phyloP scores from a whole-genome alignment of 371 early-diverging fungal genomes.

The Actinomortierella wolfii region DNA sequence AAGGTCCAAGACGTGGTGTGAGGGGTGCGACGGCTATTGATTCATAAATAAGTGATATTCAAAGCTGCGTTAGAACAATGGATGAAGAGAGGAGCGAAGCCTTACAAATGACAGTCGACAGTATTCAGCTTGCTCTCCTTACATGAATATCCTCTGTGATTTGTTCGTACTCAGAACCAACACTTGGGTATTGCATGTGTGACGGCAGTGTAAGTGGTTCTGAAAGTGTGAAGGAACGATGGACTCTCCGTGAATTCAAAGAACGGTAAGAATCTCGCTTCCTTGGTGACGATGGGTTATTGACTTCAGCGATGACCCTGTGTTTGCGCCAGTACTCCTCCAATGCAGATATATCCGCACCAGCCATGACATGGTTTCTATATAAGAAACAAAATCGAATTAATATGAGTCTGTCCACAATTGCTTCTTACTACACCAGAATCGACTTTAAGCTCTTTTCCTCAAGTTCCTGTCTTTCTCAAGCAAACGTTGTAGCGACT shows the following conservation, averaged over 20 bases:
- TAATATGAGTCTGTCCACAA: not conserved
- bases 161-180: too few species aligned
- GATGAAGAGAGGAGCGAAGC: too few species aligned
- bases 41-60: too few species aligned
- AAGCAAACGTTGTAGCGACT: not conserved
- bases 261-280: slow-evolving; percentile 30
- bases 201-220: too few species aligned
- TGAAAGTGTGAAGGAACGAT: slow-evolving; percentile 36
- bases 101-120: too few species aligned
- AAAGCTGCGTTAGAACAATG: too few species aligned
- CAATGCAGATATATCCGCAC: slow-evolving; percentile 12
- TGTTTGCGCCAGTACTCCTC: slow-evolving; percentile 13
- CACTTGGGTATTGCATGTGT: too few species aligned
- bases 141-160: too few species aligned
- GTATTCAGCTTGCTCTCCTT: too few species aligned
- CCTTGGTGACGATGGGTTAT: slow-evolving; percentile 17
- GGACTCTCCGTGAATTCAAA: slow-evolving; percentile 17
- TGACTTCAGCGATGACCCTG: slow-evolving; percentile 4
- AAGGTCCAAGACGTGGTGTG: slow-evolving; percentile 48
- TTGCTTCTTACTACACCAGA: not conserved
- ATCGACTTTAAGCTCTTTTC: not conserved
- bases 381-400: not conserved
- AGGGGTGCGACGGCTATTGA: slow-evolving; percentile 47
- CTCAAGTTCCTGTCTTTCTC: not conserved
- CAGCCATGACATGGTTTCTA: slow-evolving; percentile 13